A percentile compares a stretch with the other conserved stretches of the same genome.
Evolutionary conservation across 345 rosid species (phyloP).

Genomic region (Hirschfeldia incana): DNA sequence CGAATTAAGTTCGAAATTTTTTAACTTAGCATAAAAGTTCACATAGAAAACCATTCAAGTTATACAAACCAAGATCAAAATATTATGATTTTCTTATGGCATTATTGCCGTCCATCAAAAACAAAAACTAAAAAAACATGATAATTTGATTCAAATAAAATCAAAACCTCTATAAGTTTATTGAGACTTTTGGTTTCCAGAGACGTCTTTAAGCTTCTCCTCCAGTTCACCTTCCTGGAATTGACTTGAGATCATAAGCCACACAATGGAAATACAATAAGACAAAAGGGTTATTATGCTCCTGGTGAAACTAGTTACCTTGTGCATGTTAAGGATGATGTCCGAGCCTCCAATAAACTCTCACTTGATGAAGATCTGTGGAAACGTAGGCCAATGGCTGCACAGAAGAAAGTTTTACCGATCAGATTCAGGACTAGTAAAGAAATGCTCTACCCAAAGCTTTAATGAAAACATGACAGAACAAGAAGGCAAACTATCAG

Average conservation of each 20-base stretch:
- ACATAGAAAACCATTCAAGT: too few relatives aligned
- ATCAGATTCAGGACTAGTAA: neutral
- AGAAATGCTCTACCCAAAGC: neutral
- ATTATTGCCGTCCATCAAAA: constrained; percentile 30
- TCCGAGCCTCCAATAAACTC: constrained; percentile 97
- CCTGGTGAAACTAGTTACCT: constrained; percentile 47
- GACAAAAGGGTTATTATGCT: too few relatives aligned
- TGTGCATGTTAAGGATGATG: constrained; percentile 86
- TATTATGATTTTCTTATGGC: constrained; percentile 14
- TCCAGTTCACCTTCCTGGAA: too few relatives aligned
- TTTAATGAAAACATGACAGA: neutral
- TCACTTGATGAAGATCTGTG: constrained; percentile 89
- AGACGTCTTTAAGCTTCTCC: too few relatives aligned
- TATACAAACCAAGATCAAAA: constrained; percentile 23
- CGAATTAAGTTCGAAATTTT: too few relatives aligned
- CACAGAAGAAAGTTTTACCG: constrained; percentile 21
- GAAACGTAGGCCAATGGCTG: constrained; percentile 98
- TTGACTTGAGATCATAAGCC: too few relatives aligned
- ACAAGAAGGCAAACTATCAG: neutral
- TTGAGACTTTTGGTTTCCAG: constrained; percentile 39
- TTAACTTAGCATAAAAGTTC: too few relatives aligned
- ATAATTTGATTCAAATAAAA: neutral
- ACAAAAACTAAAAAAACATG: constrained; percentile 5
- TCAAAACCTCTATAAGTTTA: constrained; percentile 19
- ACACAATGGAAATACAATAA: too few relatives aligned